These are phyloP conservation scores for Fusarium nygamai DNA, from an alignment of 2,329 filamentous ascomycete species.

Conservation along the genomic window DNA sequence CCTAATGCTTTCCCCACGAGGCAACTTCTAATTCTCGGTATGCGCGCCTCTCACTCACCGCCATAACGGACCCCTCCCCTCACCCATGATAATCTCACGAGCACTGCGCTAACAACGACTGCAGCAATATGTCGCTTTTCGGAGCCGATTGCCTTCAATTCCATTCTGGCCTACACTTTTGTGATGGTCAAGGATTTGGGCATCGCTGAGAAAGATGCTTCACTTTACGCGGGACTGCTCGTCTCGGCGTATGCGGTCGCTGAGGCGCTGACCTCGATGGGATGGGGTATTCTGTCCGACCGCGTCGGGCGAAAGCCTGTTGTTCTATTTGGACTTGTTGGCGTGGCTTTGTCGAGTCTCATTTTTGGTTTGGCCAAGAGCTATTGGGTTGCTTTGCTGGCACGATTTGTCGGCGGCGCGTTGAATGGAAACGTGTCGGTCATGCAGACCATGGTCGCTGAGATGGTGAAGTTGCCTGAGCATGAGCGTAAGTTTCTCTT, in stretches of 20 bases:
- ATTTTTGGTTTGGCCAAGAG: slow-evolving; percentile 84
- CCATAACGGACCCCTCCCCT: not conserved
- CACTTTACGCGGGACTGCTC: slow-evolving; percentile 85
- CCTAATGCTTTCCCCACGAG: slow-evolving; percentile 26
- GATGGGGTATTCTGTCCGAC: slow-evolving; percentile 62
- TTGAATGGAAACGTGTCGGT: slow-evolving; percentile 92
- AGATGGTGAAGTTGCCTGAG: slow-evolving; percentile 90
- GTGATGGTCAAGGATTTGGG: slow-evolving; percentile 86
- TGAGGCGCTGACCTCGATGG: slow-evolving; percentile 85
- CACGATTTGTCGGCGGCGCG: slow-evolving; percentile 85
- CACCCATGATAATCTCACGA: not conserved
- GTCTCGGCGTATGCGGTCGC: slow-evolving; percentile 89
- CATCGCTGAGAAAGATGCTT: slow-evolving; percentile 74
- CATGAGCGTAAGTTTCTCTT: slow-evolving; percentile 66
- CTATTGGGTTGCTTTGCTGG: slow-evolving; percentile 81
- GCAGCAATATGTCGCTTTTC: slow-evolving; percentile 60
- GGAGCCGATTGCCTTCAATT: slow-evolving; percentile 93
- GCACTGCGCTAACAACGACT: not conserved
- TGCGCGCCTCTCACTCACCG: slow-evolving; percentile 8
- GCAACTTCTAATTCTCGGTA: slow-evolving; percentile 26
- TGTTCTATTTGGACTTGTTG: slow-evolving; percentile 76
- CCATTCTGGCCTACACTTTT: slow-evolving; percentile 88
- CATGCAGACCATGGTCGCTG: slow-evolving; percentile 87
- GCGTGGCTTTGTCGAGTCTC: slow-evolving; percentile 80
- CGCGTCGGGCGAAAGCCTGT: slow-evolving; percentile 74